Base-by-base conservation (phyloP, 1,284 basidiomycete species). In the Cryptococcus amylolentus region DNA sequence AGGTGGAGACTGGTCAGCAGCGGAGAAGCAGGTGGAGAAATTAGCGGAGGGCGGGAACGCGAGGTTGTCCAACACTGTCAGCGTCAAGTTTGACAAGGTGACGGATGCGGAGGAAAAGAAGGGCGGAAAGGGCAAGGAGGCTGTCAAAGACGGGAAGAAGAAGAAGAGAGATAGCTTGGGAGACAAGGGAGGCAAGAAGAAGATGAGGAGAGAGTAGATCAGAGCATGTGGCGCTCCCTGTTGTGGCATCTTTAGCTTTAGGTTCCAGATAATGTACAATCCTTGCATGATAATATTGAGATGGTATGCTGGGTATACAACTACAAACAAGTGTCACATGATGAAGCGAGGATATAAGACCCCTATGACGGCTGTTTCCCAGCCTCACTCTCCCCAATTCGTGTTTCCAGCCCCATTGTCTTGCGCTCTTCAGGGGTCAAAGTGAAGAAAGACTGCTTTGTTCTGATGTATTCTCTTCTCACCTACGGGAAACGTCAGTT, bases 1-100 rank as follows among this genome's bases (percentile, higher is more conserved):
- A 63, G 74, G 80, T 0, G 80, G 83, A 49, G 89, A 93, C 72
- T 93, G 90, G 86, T 80, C 80, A 40, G 73, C 77, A 23, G 90
- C 88, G 2, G 86, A 91, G 69, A 80, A 82, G 23, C 88, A 91
- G 71, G 84, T 92, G 6, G 71, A 81, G 28, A 78, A 79, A 45
- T 68, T 82, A 14, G 77, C 81, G 9, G 75, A 74, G 74, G 56
- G 77, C 4, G 66, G 64, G 37, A 64, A 70, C 26, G 80, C 79
- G 46, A 81, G 82, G 40, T 78, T 82, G 41, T 82, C 83, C 27
- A 88, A 86, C 1, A 83, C 91, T 6, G 83, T 95, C 51, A 91
- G 87, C 64, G 81, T 94, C 47, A 89, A 88, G 77, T 80, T 80
- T n/a, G 77, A 76, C 5, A 72, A 62, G 0, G 63, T 64, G 8